Percentiles rank a stretch among this genome's conserved stretches.
These are phyloP conservation scores for Pythium apleroticum DNA, from an alignment of 352 stramenopile genomes.

Conservation along the genomic window DNA sequence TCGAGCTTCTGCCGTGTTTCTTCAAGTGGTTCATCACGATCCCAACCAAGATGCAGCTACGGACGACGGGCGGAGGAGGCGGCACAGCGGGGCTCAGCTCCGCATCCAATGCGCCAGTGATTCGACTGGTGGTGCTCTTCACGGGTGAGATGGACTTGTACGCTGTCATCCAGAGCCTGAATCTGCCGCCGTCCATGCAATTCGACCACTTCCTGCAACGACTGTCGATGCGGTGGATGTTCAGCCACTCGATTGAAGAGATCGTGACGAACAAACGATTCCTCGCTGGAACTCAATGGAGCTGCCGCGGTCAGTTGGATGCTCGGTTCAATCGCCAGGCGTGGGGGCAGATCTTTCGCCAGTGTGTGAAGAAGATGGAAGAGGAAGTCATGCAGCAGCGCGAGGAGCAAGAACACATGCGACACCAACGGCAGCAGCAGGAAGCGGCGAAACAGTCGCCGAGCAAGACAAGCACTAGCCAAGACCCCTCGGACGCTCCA, in stretches of 20 bases:
- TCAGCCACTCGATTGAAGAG: slow-evolving; percentile 59
- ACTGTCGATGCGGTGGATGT: slow-evolving; percentile 43
- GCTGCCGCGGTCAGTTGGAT: slow-evolving; percentile 53
- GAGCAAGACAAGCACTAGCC: slow-evolving; percentile 3
- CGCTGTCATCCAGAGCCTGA: slow-evolving; percentile 51
- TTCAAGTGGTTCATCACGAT: slow-evolving; percentile 67
- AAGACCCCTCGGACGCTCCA: neutral
- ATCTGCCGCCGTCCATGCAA: slow-evolving; percentile 56
- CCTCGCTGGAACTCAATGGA: slow-evolving; percentile 47
- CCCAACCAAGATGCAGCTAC: slow-evolving; percentile 52
- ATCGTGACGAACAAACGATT: slow-evolving; percentile 62
- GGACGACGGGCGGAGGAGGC: slow-evolving; percentile 25
- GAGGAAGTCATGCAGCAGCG: slow-evolving; percentile 29
- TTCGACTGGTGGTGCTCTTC: slow-evolving; percentile 71
- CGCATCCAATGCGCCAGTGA: slow-evolving; percentile 25
- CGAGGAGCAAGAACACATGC: slow-evolving; percentile 42
- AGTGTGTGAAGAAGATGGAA: slow-evolving; percentile 45
- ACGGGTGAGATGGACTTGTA: slow-evolving; percentile 59
- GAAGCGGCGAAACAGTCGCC: slow-evolving; percentile 8
- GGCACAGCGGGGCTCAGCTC: slow-evolving; percentile 12
- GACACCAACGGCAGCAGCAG: slow-evolving; percentile 25
- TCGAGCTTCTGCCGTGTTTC: slow-evolving; percentile 58
- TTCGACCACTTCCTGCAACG: slow-evolving; percentile 57
- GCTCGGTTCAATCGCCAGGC: slow-evolving; percentile 54
- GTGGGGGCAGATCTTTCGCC: slow-evolving; percentile 48